phyloP scores from a whole-genome alignment of 805 yeast species.

The Wickerhamiella nectarea region DNA sequence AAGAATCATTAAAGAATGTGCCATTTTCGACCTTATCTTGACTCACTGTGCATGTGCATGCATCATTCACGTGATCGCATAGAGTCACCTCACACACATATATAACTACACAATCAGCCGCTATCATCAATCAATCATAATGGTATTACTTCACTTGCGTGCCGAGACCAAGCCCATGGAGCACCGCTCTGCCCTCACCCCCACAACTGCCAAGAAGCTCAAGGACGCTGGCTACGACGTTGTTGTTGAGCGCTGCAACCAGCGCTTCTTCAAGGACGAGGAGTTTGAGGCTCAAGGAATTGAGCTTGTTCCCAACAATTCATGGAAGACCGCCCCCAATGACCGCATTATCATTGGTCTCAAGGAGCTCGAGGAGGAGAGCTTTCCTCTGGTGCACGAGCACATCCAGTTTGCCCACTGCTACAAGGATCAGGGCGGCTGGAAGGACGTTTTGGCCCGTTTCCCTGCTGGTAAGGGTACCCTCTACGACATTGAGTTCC shows the following conservation, averaged over 20 bases:
- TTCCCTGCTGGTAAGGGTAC: constrained; percentile 87
- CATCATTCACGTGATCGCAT: not conserved
- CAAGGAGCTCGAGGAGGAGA: constrained; percentile 87
- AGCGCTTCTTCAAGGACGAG: constrained; percentile 59
- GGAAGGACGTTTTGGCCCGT: constrained; percentile 81
- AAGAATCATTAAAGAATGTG: too few relatives aligned
- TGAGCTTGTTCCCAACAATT: constrained; percentile 76
- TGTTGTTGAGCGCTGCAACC: constrained; percentile 75
- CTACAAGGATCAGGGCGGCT: constrained; percentile 93
- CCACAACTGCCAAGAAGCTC: constrained; percentile 71
- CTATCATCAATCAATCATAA: not conserved
- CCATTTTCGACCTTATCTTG: not conserved
- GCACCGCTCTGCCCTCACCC: constrained; percentile 94
- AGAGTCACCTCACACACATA: not conserved
- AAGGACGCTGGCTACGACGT: constrained; percentile 65
- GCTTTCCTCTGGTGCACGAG: constrained; percentile 87
- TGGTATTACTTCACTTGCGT: constrained; percentile 60
- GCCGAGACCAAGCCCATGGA: constrained; percentile 96
- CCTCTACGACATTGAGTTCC: constrained; percentile 85
- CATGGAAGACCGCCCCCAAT: constrained; percentile 85
- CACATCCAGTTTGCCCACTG: constrained; percentile 99
- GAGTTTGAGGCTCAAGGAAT: constrained; percentile 78
- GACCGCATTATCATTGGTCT: constrained; percentile 85
- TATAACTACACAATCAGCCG: not conserved
- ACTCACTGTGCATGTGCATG: not conserved